Percentiles rank a stretch among this genome's conserved stretches.
Conservation (phyloP, 257 asterid species). For the Scutellaria barbata region DNA sequence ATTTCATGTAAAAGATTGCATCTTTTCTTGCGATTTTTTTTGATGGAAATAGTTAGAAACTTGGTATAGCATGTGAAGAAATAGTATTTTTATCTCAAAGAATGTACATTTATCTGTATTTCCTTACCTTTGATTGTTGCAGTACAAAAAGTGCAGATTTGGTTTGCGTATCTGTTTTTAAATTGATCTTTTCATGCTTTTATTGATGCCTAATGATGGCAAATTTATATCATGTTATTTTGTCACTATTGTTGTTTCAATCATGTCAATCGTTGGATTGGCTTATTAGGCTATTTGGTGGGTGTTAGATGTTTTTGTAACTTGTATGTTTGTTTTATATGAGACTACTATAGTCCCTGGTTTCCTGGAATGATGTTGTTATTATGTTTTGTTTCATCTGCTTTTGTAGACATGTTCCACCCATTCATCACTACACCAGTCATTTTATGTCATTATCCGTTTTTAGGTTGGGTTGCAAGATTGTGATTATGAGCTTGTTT, state of each 20-base stretch:
- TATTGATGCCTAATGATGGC: not conserved
- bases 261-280: not conserved
- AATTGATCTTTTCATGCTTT: not conserved
- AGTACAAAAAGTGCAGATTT: not conserved
- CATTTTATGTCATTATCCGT: not conserved
- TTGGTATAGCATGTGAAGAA: conserved; percentile 6
- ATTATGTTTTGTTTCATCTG: not conserved
- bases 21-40: conserved; percentile 13
- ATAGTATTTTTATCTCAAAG: not conserved
- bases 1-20: not conserved
- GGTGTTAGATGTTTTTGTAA: not conserved
- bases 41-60: not conserved
- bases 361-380: not conserved
- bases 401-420: not conserved
- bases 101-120: not conserved
- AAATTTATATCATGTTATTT: not conserved
- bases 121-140: conserved; percentile 11
- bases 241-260: not conserved
- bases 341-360: not conserved
- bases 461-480: not conserved
- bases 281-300: not conserved
- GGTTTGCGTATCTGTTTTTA: conserved; percentile 1
- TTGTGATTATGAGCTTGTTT: not conserved
- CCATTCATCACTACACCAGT: not conserved
- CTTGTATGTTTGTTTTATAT: conserved; percentile 9